Percentiles rank a stretch among this genome's conserved stretches.
Evolutionary conservation across 768 basidiomycete genomes (phyloP).

Genomic region (Suillus tomentosus): DNA sequence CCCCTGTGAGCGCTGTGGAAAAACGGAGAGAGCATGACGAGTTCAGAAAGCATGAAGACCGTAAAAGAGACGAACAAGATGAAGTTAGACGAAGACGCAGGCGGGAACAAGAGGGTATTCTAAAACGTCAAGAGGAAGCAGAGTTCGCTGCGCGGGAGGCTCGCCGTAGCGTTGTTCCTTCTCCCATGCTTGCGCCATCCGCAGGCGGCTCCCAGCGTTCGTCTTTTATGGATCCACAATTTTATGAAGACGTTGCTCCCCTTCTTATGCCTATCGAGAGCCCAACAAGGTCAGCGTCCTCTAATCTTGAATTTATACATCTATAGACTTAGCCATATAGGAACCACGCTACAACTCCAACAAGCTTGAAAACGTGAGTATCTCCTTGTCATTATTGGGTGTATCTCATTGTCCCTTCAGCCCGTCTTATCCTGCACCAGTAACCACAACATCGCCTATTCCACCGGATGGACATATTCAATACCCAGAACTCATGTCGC

Average conservation of each 20-base stretch:
- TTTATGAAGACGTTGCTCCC: constrained; percentile 36
- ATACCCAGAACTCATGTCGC: constrained; percentile 77
- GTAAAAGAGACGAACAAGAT: constrained; percentile 49
- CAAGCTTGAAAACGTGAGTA: constrained; percentile 40
- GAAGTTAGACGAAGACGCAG: constrained; percentile 44
- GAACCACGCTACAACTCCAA: constrained; percentile 28
- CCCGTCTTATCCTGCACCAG: constrained; percentile 50
- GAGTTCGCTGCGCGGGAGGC: constrained; percentile 50
- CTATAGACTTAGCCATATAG: constrained; percentile 25
- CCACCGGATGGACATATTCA: constrained; percentile 47
- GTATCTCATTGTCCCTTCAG: constrained; percentile 21
- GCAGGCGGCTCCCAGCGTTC: constrained; percentile 37
- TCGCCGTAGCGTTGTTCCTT: constrained; percentile 37
- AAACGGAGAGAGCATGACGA: constrained; percentile 33
- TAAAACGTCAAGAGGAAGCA: constrained; percentile 60
- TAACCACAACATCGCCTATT: constrained; percentile 73
- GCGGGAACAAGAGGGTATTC: constrained; percentile 59
- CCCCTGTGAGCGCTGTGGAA: constrained; percentile 30
- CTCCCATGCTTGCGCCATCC: constrained; percentile 32
- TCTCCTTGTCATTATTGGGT: constrained; percentile 6
- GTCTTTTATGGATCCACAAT: constrained; percentile 32
- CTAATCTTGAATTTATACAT: constrained; percentile 38
- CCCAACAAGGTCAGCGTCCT: constrained; percentile 55
- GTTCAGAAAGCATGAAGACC: constrained; percentile 44
- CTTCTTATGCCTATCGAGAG: constrained; percentile 64